Base-by-base conservation (phyloP, 2,329 filamentous ascomycete genomes). In the Cladophialophora bantiana region DNA sequence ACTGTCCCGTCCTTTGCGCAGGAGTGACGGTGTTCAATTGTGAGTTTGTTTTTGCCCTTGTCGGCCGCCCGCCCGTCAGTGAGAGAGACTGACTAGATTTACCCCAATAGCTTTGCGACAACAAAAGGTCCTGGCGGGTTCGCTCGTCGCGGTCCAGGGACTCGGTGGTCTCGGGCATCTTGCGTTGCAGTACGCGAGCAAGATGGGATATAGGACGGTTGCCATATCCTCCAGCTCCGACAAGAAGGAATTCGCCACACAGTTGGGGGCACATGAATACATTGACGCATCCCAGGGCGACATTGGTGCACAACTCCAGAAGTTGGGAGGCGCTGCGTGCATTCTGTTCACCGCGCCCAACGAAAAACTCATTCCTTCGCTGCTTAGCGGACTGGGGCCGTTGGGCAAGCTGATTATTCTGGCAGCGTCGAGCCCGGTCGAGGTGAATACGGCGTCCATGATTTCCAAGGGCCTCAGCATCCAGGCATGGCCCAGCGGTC, bases 191-290 rank as follows among this genome's bases (percentile, higher is more conserved):
- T 86, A 84, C 68, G 79, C 83, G 0, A 77, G 79, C 18, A 82
- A 82, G 61, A 82, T 86, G 78, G 84, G 84, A 9, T 85, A 80
- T 74, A 78, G 81, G 13, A 83, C 83, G 6, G 82, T 85, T 7
- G 84, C 83, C 1, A 75, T 86, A 15, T 85, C 83, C 0, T 78
- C 82, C 1, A 83, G 81, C 58, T 75, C 75, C 1, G 74, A 76
- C 26, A 89, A 88, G 78, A 83, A 83, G 71, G 77, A 82, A 57
- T 84, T 85, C 70, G 85, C 84, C 0, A 78, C 79, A 53, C 71
- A 85, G 69, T 78, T 88, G 9, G 86, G 86, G 6, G 86, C 86
- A 0, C 83, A 82, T 64, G 84, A 86, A 59, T 88, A 85, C 73
- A 61, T 61, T 15, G 82, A 86, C 70, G 72, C 74, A 4, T 78